Base-by-base conservation (phyloP, 148 eudicot genomes). In the Chenopodium suecicum region DNA sequence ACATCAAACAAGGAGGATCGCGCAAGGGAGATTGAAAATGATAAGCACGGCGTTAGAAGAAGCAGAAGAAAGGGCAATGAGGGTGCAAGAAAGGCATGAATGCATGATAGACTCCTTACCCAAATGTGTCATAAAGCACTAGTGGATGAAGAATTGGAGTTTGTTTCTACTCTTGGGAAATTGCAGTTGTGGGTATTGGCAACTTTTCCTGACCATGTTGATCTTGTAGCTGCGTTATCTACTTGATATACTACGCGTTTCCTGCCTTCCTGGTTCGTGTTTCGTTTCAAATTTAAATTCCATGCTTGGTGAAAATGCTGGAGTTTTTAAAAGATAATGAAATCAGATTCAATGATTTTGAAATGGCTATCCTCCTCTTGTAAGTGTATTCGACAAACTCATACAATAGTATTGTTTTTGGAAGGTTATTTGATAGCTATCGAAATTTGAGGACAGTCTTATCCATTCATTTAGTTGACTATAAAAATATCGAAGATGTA, bases 21-120 rank as follows among this genome's bases (percentile, higher is more conserved):
- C 74, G 9, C 68, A 56, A 22, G 85, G 84, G 34, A 58, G 75
- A 17, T 9, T 84, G 76, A 65, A 64, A 52, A 64, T 81, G 79
- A 73, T 85, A 60, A 82, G 64, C 2, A 86, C 85, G 81, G 89
- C 89, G 67, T 29, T 89, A 22, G 86, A 82, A 50, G 63, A 78
- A 32, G 91, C 93, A 1, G 89, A 92, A 73, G 87, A 86, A 22
- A 81, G 90, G 80, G 81, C 78, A 4, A 31, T 34, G 31, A 74
- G 81, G 62, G 73, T 83, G 9, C 85, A 85, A 48, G 90, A 92
- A 31, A 86, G 91, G 65, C 90, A 92, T 52, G 93, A 31, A 86
- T 91, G 65, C 90, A 92, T 52, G 93, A 92, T 70, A 80, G 80
- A 13, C 82, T 92, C 17, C 89, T 90, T 13, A 41, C 27, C 4